Evolutionary conservation across 495 filamentous ascomycete genomes (phyloP).

Genomic region (Neurospora sp.): DNA sequence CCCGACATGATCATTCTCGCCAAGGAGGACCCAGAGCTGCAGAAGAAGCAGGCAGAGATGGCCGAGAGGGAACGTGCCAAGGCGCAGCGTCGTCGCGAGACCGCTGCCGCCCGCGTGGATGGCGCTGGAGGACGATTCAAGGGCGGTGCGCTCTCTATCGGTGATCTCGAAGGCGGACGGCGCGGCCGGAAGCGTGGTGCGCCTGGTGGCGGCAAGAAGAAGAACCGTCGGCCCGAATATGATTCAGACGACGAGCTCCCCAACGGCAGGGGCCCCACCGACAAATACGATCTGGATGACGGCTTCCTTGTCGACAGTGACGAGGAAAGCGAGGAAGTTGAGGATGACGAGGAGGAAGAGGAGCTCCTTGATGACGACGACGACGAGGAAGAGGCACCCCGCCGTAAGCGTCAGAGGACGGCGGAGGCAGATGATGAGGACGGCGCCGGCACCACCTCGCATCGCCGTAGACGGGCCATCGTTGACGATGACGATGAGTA

Average conservation of each 20-base stretch:
- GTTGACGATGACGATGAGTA: slow-evolving; percentile 42
- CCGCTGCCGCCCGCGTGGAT: slow-evolving; percentile 51
- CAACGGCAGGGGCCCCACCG: slow-evolving; percentile 52
- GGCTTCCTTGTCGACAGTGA: slow-evolving; percentile 69
- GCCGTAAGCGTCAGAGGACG: slow-evolving; percentile 39
- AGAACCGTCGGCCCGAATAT: slow-evolving; percentile 39
- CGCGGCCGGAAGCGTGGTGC: slow-evolving; percentile 36
- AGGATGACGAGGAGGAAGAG: slow-evolving; percentile 53
- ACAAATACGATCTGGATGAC: slow-evolving; percentile 78
- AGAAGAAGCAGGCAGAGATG: slow-evolving; percentile 62
- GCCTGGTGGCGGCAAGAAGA: slow-evolving; percentile 28
- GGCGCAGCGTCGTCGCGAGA: slow-evolving; percentile 57
- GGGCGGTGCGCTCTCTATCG: slow-evolving; percentile 55
- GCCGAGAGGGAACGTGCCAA: slow-evolving; percentile 62
- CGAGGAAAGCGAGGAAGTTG: slow-evolving; percentile 52
- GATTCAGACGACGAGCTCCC: slow-evolving; percentile 53
- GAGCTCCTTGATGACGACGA: slow-evolving; percentile 36
- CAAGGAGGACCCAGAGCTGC: slow-evolving; percentile 70
- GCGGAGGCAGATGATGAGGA: slow-evolving; percentile 30
- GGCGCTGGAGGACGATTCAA: slow-evolving; percentile 42
- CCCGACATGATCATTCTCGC: slow-evolving; percentile 49
- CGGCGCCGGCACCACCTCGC: slow-evolving; percentile 24
- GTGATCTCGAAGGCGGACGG: slow-evolving; percentile 58
- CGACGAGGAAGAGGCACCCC: slow-evolving; percentile 36
- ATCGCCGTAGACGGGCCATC: slow-evolving; percentile 30